These are phyloP conservation scores for Phycomyces nitens DNA, from an alignment of 192 early-diverging fungal genomes.

Conservation along the genomic window DNA sequence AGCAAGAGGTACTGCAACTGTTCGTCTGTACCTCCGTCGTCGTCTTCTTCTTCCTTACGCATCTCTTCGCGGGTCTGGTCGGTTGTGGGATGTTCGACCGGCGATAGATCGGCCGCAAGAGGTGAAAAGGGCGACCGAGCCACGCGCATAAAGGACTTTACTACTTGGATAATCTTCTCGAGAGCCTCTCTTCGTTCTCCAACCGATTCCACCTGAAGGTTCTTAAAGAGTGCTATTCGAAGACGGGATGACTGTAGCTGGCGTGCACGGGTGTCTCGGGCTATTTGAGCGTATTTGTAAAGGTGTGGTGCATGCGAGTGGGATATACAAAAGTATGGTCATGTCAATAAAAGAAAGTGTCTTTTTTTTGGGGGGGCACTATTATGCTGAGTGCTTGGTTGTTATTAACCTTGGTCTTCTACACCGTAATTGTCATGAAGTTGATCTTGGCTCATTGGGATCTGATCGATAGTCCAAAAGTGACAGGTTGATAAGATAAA, in stretches of 20 bases:
- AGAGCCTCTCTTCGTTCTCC: conserved; percentile 15
- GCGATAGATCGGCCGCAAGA: conserved; percentile 3
- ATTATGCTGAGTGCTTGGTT: no score
- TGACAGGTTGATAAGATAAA: no score
- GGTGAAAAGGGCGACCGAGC: conserved; percentile 25
- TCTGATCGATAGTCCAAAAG: no score
- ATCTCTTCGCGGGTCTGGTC: not conserved
- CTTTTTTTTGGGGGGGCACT: no score
- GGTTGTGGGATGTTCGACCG: not conserved
- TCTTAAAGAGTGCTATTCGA: conserved; percentile 35
- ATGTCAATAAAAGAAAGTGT: no score
- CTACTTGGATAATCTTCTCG: conserved; percentile 37
- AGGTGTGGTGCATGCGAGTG: no score
- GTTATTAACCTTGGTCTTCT: no score
- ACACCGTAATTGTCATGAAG: no score
- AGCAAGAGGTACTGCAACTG: conserved; percentile 43
- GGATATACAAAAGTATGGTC: no score
- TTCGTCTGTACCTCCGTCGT: conserved; percentile 14
- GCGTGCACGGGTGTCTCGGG: conserved; percentile 25
- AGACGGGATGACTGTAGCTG: conserved; percentile 31
- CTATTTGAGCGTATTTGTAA: not conserved
- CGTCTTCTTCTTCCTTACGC: conserved; percentile 14
- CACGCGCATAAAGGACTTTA: conserved; percentile 34
- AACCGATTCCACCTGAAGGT: conserved; percentile 26
- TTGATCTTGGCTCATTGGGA: no score